Evolutionary conservation across 371 early-diverging fungal species (phyloP).

Genomic region (Aphelidium insulamus): DNA sequence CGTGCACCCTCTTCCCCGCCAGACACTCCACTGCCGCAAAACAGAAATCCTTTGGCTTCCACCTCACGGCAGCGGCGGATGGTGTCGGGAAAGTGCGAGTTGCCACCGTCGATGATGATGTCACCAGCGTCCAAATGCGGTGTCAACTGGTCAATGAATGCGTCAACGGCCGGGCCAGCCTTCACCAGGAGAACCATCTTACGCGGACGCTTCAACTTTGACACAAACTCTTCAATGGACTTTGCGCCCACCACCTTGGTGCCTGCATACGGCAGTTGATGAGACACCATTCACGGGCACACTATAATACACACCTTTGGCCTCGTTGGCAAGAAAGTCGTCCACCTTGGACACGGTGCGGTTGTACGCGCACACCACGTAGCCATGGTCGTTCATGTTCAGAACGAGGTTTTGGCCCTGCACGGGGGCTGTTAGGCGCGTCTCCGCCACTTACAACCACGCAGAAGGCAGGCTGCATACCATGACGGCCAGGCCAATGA

Average conservation of each 20-base stretch:
- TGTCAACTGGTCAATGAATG: conserved; percentile 70
- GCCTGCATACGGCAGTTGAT: conserved; percentile 15
- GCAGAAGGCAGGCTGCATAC: conserved; percentile 19
- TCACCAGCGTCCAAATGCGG: conserved; percentile 75
- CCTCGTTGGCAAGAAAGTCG: conserved; percentile 77
- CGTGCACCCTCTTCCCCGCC: conserved; percentile 99
- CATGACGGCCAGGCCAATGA: conserved; percentile 99
- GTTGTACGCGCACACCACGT: conserved; percentile 85
- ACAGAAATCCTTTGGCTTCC: conserved; percentile 69
- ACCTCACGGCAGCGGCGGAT: conserved; percentile 70
- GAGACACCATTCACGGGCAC: background rate
- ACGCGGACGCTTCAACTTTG: conserved; percentile 78
- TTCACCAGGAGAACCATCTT: conserved; percentile 95
- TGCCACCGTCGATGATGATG: conserved; percentile 97
- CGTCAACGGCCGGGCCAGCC: conserved; percentile 89
- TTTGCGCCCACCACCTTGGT: conserved; percentile 84
- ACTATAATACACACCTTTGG: conserved; percentile 42
- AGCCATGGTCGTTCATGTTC: conserved; percentile 96
- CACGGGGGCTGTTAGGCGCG: too few relatives aligned
- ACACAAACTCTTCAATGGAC: conserved; percentile 75
- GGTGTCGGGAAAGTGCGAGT: conserved; percentile 96
- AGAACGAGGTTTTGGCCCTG: conserved; percentile 96
- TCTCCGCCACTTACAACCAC: too few relatives aligned
- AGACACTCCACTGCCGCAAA: conserved; percentile 95
- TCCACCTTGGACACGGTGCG: conserved; percentile 89